Evolutionary conservation across 2,329 filamentous ascomycete species (phyloP), one percentile per base, ranked within the genome.

Genomic region (Nemania bipapillata): DNA sequence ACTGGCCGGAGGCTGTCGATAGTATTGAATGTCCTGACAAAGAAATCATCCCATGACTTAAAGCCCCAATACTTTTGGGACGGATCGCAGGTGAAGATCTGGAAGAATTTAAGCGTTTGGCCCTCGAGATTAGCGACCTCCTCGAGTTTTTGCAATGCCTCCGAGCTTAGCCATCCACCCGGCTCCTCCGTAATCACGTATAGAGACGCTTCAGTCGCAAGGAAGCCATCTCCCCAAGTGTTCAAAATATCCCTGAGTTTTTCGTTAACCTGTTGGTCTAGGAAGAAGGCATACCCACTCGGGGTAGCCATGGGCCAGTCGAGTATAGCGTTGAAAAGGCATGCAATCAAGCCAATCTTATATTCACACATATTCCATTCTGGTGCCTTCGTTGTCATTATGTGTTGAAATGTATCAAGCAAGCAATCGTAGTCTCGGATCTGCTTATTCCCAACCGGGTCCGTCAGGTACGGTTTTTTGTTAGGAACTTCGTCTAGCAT

Each of bases 401-500:
- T 58, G 42, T 9, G 15, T 12, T 58, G 15, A 32, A 58, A 58
- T 17, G 26, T n/a, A 35, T 58, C 1, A 49, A 58, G 56, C 56
- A 58, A 32, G 3, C 15, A 32, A 22, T 58, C 12, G 28, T 58
- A 58, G 56, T 58, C 40, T 58, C 37, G 40, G 50, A 55, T 63
- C 37, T 63, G 26, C 37, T 26, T 56, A 37, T 55, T 47, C 26
- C 60, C 28, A 37, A 56, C 12, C 50, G 60, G 60, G n/a, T 55
- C 60, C 22, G 60, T 63, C 28, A 63, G 37, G 40, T 63, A 63
- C 37, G 60, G 60, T 28, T 63, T 50, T 49, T 63, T 63, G 50
- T 63, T 55, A 35, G 60, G 60, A 49, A 63, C 50, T 49, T 63
- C 60, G 11, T 63, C 50, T 37, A 63, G 60, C 60, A 63, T 63